phyloP scores from a whole-genome alignment of 768 basidiomycete genomes.

The Gloeopeniophorella convolvens region DNA sequence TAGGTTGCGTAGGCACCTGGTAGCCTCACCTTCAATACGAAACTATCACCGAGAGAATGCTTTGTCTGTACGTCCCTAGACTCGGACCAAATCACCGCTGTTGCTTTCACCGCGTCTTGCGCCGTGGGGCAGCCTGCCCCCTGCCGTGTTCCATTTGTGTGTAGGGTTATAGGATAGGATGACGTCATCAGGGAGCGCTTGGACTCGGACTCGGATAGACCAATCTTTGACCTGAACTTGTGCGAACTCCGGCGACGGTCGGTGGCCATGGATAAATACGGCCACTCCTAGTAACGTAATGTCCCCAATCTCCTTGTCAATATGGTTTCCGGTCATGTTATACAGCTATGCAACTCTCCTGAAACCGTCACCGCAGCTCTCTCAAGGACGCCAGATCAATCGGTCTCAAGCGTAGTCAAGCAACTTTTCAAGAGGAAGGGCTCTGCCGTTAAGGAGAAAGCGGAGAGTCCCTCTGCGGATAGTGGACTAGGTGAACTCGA shows the following conservation, averaged over 20 bases:
- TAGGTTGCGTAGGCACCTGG: too few relatives aligned
- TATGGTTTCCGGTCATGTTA: conserved; percentile 12
- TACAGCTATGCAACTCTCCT: conserved; percentile 14
- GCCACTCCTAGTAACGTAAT: neutral
- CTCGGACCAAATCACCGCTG: too few relatives aligned
- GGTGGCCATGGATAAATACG: neutral
- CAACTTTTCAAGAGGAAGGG: conserved; percentile 3
- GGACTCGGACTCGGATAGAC: too few relatives aligned
- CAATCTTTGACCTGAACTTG: too few relatives aligned
- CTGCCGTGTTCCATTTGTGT: too few relatives aligned
- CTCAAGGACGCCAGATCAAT: conserved; percentile 2
- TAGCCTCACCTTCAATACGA: too few relatives aligned
- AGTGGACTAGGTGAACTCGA: conserved; percentile 33
- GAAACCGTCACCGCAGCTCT: conserved; percentile 10
- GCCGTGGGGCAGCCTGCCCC: too few relatives aligned
- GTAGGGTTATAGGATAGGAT: too few relatives aligned
- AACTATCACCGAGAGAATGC: too few relatives aligned
- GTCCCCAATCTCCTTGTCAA: neutral
- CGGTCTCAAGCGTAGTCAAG: conserved; percentile 5
- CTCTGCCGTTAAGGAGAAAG: neutral
- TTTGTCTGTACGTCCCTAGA: too few relatives aligned
- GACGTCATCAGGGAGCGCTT: too few relatives aligned
- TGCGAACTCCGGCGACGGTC: neutral
- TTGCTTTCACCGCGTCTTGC: too few relatives aligned
- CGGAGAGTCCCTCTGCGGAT: neutral